These are phyloP conservation scores for Cyphellophora attinorum DNA, from an alignment of 2,329 filamentous ascomycete genomes.

Conservation along the genomic window DNA sequence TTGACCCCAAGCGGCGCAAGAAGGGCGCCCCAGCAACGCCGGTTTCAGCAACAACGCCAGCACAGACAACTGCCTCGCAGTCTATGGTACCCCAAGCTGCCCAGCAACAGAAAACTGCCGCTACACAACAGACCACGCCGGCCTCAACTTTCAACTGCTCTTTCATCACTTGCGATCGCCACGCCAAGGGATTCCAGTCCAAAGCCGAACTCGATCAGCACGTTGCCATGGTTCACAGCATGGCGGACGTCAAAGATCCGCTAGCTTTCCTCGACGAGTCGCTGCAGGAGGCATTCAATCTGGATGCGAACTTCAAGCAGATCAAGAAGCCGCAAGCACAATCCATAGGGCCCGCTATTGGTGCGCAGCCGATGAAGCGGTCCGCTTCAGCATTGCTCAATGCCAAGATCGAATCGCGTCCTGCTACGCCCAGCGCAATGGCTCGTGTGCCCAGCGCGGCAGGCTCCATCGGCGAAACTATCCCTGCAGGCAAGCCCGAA, in stretches of 20 bases:
- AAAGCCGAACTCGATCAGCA: constrained; percentile 47
- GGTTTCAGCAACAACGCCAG: constrained; percentile 14
- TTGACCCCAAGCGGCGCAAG: constrained; percentile 45
- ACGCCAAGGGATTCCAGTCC: constrained; percentile 45
- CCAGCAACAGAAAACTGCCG: constrained; percentile 30
- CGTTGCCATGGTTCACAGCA: constrained; percentile 41
- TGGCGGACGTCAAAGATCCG: constrained; percentile 42
- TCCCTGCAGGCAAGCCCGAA: background rate
- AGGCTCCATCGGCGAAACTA: background rate
- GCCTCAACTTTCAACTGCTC: constrained; percentile 44
- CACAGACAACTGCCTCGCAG: constrained; percentile 16
- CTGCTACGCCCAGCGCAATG: constrained; percentile 12
- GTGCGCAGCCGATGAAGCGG: constrained; percentile 1
- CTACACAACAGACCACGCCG: no score
- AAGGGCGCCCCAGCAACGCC: constrained; percentile 34
- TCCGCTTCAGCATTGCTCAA: background rate
- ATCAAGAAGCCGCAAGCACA: constrained; percentile 23
- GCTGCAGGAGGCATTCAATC: constrained; percentile 35
- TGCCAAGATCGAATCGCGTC: constrained; percentile 11
- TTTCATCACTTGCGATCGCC: constrained; percentile 42
- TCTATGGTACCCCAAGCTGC: constrained; percentile 23
- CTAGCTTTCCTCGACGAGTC: constrained; percentile 47
- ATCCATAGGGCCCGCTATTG: no score
- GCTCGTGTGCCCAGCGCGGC: constrained; percentile 10
- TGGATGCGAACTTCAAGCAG: constrained; percentile 38